phyloP scores from a whole-genome alignment of 257 asterid species.

The Catharanthus roseus region DNA sequence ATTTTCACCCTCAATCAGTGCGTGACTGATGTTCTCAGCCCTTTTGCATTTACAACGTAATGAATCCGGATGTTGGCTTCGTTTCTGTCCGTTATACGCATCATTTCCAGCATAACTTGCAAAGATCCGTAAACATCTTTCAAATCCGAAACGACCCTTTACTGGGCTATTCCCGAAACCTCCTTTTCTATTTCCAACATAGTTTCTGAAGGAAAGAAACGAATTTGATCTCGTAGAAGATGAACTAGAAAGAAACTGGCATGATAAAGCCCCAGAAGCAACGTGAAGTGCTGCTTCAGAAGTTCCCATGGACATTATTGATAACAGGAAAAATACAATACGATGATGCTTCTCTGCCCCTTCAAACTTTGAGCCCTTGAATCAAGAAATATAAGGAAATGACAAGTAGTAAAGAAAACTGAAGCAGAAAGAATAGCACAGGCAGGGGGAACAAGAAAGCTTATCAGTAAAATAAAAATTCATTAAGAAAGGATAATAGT shows the following conservation, averaged over 20 bases:
- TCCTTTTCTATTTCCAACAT: constrained; percentile 18
- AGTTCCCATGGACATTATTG: constrained; percentile 39
- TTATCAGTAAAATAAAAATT: background rate
- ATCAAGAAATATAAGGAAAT: background rate
- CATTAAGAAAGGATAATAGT: background rate
- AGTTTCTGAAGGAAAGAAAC: constrained; percentile 24
- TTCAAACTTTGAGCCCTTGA: background rate
- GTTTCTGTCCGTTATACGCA: constrained; percentile 13
- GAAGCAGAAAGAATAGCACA: background rate
- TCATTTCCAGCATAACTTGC: constrained; percentile 15
- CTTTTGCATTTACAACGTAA: constrained; percentile 47
- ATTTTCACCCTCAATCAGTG: constrained; percentile 30
- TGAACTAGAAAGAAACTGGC: constrained; percentile 25
- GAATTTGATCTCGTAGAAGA: constrained; percentile 28
- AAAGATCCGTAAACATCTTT: constrained; percentile 17
- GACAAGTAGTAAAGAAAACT: background rate
- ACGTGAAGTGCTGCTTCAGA: constrained; percentile 37
- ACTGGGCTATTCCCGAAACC: constrained; percentile 15
- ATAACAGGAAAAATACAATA: constrained; percentile 13
- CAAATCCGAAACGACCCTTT: constrained; percentile 17
- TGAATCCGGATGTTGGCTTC: constrained; percentile 19
- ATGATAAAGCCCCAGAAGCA: constrained; percentile 33
- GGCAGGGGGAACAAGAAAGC: background rate
- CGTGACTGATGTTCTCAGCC: constrained; percentile 41
- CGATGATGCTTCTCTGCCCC: constrained; percentile 13